Evolutionary conservation across 108 stramenopile species (phyloP).

Genomic region (Seminavis robusta): DNA sequence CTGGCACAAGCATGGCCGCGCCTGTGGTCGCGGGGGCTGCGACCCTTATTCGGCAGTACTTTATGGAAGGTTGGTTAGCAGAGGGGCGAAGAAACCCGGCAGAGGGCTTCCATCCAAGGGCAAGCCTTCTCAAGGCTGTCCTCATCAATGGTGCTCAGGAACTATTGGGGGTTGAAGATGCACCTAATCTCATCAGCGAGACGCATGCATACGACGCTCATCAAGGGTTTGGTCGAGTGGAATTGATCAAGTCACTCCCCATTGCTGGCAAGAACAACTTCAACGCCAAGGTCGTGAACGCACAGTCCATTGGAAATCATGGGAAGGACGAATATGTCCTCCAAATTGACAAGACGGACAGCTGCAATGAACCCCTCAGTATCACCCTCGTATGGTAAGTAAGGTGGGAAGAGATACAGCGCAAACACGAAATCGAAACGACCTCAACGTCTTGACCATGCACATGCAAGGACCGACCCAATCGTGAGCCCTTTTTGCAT

Average conservation of each 20-base stretch:
- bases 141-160: conserved; percentile 60
- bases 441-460: too few relatives aligned
- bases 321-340: conserved; percentile 13
- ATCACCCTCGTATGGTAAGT: conserved; percentile 68
- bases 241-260: conserved; percentile 25
- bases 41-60: conserved; percentile 74
- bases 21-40: conserved; percentile 67
- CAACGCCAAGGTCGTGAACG: conserved; percentile 24
- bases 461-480: conserved; percentile 73
- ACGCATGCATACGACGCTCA: conserved; percentile 44
- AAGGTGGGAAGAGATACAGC: too few relatives aligned
- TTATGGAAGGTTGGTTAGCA: conserved; percentile 52
- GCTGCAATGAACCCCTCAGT: conserved; percentile 21
- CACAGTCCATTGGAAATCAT: conserved; percentile 13
- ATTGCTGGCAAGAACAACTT: conserved; percentile 22
- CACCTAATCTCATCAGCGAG: too few relatives aligned
- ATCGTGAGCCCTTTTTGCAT: conserved; percentile 40
- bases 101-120: conserved; percentile 49
- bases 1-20: conserved; percentile 61
- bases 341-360: conserved; percentile 16
- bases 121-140: conserved; percentile 70
- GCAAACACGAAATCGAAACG: too few relatives aligned
- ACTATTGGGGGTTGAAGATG: too few relatives aligned
- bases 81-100: conserved; percentile 45
- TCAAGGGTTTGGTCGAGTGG: conserved; percentile 54